Conservation (phyloP, 345 rosid species). For the Aethionema arabicum region DNA sequence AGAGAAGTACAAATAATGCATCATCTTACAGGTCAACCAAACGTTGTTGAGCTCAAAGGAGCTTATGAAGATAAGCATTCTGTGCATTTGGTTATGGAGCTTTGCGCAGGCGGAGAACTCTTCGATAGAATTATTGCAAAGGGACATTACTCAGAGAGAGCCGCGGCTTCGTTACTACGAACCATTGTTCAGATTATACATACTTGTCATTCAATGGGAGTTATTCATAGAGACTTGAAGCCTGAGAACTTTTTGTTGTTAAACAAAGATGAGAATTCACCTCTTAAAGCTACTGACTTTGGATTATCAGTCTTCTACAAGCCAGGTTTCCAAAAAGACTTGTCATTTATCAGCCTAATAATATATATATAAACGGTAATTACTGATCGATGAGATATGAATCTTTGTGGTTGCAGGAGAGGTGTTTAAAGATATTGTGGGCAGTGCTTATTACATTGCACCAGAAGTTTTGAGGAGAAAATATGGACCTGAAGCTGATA, state of each 20-base stretch:
- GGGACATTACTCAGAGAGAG: constrained; percentile 90
- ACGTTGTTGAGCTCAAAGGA: constrained; percentile 90
- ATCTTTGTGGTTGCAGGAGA: constrained; percentile 50
- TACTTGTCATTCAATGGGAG: constrained; percentile 95
- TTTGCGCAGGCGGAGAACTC: constrained; percentile 91
- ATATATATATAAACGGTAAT: background rate
- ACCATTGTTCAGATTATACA: constrained; percentile 86
- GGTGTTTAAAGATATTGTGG: constrained; percentile 83
- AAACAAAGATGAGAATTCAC: constrained; percentile 71
- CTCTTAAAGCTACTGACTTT: constrained; percentile 92
- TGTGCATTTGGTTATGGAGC: constrained; percentile 93
- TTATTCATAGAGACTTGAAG: constrained; percentile 91
- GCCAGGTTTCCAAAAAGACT: constrained; percentile 52
- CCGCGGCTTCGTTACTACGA: constrained; percentile 80
- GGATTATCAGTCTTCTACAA: constrained; percentile 90
- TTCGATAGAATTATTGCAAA: constrained; percentile 89
- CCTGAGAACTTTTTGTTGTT: constrained; percentile 89
- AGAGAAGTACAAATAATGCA: constrained; percentile 96
- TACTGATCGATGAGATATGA: background rate
- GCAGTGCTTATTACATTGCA: constrained; percentile 94
- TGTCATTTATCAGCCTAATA: background rate
- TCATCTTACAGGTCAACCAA: constrained; percentile 83
- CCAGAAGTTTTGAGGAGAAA: constrained; percentile 90
- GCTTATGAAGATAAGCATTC: constrained; percentile 93
- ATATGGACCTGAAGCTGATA: constrained; percentile 92